Evolutionary conservation across 176 grass and related monocot genomes (phyloP).

Genomic region (bread wheat (Triticum aestivum)): DNA sequence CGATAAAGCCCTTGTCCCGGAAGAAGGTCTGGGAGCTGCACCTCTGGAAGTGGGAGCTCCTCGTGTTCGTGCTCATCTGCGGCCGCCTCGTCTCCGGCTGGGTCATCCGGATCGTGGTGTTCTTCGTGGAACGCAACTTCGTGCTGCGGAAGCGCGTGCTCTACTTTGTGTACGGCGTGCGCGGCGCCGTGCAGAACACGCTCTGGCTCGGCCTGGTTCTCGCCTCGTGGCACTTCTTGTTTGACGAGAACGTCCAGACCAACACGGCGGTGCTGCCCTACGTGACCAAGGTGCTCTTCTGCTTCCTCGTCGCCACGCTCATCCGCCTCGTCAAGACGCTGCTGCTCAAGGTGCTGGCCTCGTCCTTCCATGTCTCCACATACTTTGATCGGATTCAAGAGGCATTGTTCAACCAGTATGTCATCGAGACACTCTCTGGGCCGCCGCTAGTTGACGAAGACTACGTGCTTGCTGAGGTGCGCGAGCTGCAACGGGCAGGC

Average conservation of each 20-base stretch:
- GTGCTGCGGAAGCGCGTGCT: slow-evolving; percentile 68
- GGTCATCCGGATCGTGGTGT: slow-evolving; percentile 61
- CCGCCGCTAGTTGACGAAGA: slow-evolving; percentile 60
- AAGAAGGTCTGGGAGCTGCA: slow-evolving; percentile 45
- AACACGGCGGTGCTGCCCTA: slow-evolving; percentile 46
- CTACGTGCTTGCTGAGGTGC: slow-evolving; percentile 55
- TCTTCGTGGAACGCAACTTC: slow-evolving; percentile 77
- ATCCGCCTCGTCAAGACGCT: slow-evolving; percentile 73
- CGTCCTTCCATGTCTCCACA: slow-evolving; percentile 75
- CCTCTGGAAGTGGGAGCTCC: slow-evolving; percentile 77
- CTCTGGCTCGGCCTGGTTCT: slow-evolving; percentile 78
- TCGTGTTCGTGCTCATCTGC: slow-evolving; percentile 74
- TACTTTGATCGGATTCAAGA: slow-evolving; percentile 91
- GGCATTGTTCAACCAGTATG: slow-evolving; percentile 74
- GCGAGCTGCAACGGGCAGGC: slow-evolving; percentile 60
- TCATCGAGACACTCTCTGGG: slow-evolving; percentile 73
- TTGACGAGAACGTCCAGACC: slow-evolving; percentile 54
- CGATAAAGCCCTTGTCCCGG: slow-evolving; percentile 23
- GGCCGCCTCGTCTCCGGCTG: slow-evolving; percentile 78
- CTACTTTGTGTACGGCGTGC: slow-evolving; percentile 87
- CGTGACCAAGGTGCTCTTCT: slow-evolving; percentile 75
- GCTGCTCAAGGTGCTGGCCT: slow-evolving; percentile 81
- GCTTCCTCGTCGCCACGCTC: slow-evolving; percentile 63
- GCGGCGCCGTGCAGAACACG: slow-evolving; percentile 58
- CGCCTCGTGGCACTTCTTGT: slow-evolving; percentile 68